These are phyloP conservation scores for Penicillium steckii DNA, from an alignment of 495 filamentous ascomycete species.

Conservation along the genomic window DNA sequence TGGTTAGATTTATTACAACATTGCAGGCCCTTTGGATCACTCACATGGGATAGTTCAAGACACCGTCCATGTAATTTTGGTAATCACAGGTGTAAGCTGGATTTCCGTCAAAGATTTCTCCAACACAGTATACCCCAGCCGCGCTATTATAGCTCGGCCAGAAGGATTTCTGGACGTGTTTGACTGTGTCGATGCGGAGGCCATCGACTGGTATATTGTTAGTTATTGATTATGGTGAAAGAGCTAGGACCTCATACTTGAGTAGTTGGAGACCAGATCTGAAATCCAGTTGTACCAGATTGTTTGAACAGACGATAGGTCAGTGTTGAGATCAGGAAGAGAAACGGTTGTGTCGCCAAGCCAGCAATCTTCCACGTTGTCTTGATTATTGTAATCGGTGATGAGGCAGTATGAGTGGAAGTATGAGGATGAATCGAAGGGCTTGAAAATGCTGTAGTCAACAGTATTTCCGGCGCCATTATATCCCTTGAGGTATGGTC, in stretches of 20 bases:
- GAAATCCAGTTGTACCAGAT: slow-evolving; percentile 67
- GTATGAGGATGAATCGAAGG: slow-evolving; percentile 62
- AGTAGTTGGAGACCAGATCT: slow-evolving; percentile 62
- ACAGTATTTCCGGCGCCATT: slow-evolving; percentile 53
- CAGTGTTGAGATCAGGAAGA: slow-evolving; percentile 69
- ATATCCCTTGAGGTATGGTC: slow-evolving; percentile 58
- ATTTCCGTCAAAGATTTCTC: slow-evolving; percentile 67
- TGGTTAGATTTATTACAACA: slow-evolving; percentile 2
- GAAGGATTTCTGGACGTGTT: slow-evolving; percentile 70
- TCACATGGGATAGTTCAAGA: slow-evolving; percentile 64
- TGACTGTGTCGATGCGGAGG: slow-evolving; percentile 75
- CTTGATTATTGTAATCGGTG: slow-evolving; percentile 58
- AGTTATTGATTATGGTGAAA: background rate
- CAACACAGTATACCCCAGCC: slow-evolving; percentile 68
- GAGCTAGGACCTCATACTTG: slow-evolving; percentile 32
- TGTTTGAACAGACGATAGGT: slow-evolving; percentile 51
- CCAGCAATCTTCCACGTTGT: slow-evolving; percentile 58
- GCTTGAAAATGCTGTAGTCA: slow-evolving; percentile 61
- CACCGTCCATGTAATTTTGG: slow-evolving; percentile 55
- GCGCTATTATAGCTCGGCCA: slow-evolving; percentile 62
- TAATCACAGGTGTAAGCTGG: slow-evolving; percentile 63
- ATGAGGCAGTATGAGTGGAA: slow-evolving; percentile 70
- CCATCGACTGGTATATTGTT: slow-evolving; percentile 56
- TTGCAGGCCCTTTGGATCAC: background rate
- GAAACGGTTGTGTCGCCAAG: slow-evolving; percentile 58